Percentiles rank a stretch among this genome's conserved stretches.
Conservation (phyloP, 805 yeast genomes). For the Candida ipomoeae region DNA sequence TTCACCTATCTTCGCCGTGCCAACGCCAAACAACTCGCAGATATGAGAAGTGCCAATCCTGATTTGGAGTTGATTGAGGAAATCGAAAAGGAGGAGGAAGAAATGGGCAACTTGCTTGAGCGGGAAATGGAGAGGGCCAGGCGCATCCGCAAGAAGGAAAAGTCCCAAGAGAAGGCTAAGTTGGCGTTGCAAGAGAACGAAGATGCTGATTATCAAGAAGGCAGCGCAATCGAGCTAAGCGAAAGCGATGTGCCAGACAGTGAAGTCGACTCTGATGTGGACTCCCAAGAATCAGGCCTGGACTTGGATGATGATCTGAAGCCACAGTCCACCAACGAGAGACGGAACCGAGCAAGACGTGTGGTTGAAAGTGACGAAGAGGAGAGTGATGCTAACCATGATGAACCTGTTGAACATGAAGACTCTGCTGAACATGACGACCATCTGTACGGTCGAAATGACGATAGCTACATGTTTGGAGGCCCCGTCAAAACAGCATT, state of each 20-base stretch:
- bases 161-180: constrained; percentile 34
- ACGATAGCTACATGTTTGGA: constrained; percentile 19
- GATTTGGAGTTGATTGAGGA: constrained; percentile 31
- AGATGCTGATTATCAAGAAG: constrained; percentile 15
- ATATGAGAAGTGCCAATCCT: constrained; percentile 18
- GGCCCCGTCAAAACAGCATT: constrained; percentile 7
- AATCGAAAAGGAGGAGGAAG: constrained; percentile 40
- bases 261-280: constrained; percentile 7
- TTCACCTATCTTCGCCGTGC: constrained; percentile 38
- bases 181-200: constrained; percentile 21
- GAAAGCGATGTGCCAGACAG: constrained; percentile 23
- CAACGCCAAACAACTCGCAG: constrained; percentile 41
- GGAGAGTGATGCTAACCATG: constrained; percentile 4
- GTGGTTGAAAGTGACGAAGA: constrained; percentile 12
- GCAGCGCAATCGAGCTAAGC: neutral
- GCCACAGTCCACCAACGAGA: neutral
- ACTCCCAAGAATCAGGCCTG: neutral
- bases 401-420: neutral
- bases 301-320: neutral
- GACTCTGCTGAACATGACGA: constrained; percentile 8
- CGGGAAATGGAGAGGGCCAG: constrained; percentile 48
- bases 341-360: constrained; percentile 9
- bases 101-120: constrained; percentile 44
- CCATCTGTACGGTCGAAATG: constrained; percentile 13
- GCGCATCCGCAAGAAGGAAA: constrained; percentile 42